Evolutionary conservation across 805 yeast genomes (phyloP), one percentile per base, ranked within the genome.

Genomic region (Yamadazyma phyllophila): DNA sequence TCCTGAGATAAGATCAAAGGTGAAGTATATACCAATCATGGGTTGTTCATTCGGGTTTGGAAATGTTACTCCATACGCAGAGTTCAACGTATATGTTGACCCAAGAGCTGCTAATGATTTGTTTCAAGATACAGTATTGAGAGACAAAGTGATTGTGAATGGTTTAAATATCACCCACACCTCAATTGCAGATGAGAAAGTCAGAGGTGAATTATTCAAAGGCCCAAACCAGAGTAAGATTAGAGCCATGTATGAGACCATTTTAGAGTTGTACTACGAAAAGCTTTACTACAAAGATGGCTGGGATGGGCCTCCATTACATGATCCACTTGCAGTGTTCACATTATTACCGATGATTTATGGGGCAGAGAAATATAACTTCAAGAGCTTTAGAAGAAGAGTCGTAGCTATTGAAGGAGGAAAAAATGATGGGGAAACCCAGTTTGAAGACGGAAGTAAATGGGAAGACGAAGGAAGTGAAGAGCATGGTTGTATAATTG

Each of bases 81-180:
- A 89, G 60, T 88, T 86, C 69, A 89, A 89, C 62, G 73, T 86
- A 31, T 75, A 77, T 69, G 72, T 80, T 43, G 97, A 89, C 60
- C 88, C 96, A 1, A 73, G 75, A 34, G 95, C 96, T 4, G 88
- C 96, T 0, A 64, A 77, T 20, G 59, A 63, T 12, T 74, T 88
- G 2, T 63, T 88, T 5, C 56, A 61, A 11, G 81, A 81, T 55
- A 62, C 67, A 0, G 58, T 63, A 0, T 56, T 86, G 13, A 58
- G 62, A n/a, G 63, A 72, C 11, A 82, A 78, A 55, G 71, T 76
- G 11, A 56, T 84, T 3, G 60, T 87, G 37, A 73, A 78, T 7
- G 90, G 94, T 1, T 64, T 88, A 44, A 85, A 88, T 59, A 65
- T 85, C 12, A 86, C 96, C 2, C 87, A 83, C 55, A 77, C 77